Base-by-base conservation (phyloP, 768 basidiomycete genomes). In the Xerocomus spinulosus region DNA sequence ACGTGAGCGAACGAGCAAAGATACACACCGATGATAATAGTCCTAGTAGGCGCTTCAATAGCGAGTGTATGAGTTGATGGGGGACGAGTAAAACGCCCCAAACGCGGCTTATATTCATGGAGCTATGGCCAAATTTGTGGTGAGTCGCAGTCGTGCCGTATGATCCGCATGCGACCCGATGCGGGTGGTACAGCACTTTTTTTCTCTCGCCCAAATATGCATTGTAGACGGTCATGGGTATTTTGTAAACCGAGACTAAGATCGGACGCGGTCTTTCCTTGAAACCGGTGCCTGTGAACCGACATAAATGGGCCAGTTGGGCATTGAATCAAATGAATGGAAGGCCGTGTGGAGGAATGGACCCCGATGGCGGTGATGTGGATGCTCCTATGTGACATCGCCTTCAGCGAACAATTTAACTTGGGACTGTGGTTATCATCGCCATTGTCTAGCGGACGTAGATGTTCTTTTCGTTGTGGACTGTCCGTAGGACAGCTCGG, bases 131-230 rank as follows among this genome's bases (percentile, higher is more conserved):
- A 3, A 14, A 20, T 33, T 33, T 32, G 15, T 39, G 35, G 54
- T 52, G 53, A 42, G 57, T 53, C 49, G 38, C 23, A 25, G 35
- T n/a, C n/a, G 17, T 40, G 32, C 55, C 48, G 42, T 39, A 39
- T 24, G 47, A 49, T 35, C 50, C 21, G 24, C 20, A 14, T 34
- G n/a, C n/a, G n/a, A n/a, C n/a, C n/a, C 18, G 3, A 41, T 9
- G 29, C 49, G 39, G 10, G 42, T 10, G 3, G 21, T 12, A n/a
- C 43, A 48, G 49, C 44, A 52, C 50, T 26, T 42, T n/a, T 15
- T 46, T 56, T 24, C 41, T 50, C 34, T 33, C 42, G 14, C 4
- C 59, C 49, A 17, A 42, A 62, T 55, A 48, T 4, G 48, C 49
- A 44, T 29, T 46, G 42, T 28, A 20, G 21, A 15, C 17, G 12